Conservation (phyloP, 2,329 filamentous ascomycete species). For the Eutypella sp. region DNA sequence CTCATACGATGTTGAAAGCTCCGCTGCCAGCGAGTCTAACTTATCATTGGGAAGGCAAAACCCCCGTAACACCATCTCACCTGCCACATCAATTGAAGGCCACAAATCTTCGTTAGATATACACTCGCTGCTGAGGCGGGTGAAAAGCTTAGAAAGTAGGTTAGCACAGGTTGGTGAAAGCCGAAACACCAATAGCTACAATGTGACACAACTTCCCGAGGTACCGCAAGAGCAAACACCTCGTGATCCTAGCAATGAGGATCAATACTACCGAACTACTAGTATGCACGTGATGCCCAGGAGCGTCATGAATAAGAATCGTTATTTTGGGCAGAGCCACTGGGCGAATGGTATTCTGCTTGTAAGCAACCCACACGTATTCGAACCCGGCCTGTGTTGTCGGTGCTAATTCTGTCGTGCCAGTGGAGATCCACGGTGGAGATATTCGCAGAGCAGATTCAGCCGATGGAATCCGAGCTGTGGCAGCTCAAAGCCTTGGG, state of each 20-base stretch:
- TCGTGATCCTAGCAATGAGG: conserved; percentile 1
- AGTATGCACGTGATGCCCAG: conserved; percentile 21
- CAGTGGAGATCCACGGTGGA: conserved; percentile 21
- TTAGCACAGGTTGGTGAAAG: neutral
- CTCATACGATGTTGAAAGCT: neutral
- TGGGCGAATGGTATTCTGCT: conserved; percentile 42
- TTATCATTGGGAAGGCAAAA: neutral
- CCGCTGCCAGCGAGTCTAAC: neutral
- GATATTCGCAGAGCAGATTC: conserved; percentile 16
- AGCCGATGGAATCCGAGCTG: conserved; percentile 25
- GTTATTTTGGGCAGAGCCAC: conserved; percentile 45
- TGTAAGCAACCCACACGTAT: conserved; percentile 25
- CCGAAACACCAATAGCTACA: neutral
- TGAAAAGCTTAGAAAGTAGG: neutral
- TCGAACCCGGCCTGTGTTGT: neutral
- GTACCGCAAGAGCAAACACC: conserved; percentile 1
- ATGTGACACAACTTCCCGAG: conserved; percentile 1
- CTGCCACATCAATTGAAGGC: neutral
- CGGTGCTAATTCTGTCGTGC: neutral
- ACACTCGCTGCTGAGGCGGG: neutral
- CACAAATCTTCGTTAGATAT: neutral
- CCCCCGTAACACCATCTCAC: neutral
- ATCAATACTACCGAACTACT: conserved; percentile 14
- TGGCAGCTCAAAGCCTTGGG: conserved; percentile 36
- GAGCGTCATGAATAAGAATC: conserved; percentile 35